phyloP scores from a whole-genome alignment of 2,329 filamentous ascomycete species.

The Alternaria postmessia region DNA sequence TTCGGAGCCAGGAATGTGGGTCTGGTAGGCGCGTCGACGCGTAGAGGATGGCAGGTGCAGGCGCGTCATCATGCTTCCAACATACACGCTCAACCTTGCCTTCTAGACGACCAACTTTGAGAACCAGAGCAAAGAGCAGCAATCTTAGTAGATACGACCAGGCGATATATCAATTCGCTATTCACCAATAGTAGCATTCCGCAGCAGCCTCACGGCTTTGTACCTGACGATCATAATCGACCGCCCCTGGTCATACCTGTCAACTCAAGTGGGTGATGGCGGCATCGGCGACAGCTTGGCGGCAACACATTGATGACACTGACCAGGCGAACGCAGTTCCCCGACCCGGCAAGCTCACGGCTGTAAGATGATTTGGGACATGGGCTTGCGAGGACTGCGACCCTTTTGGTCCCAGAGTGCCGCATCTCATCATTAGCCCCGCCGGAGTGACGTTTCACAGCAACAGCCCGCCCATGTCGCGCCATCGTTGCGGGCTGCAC shows the following conservation, averaged over 20 bases:
- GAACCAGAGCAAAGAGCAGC: background rate
- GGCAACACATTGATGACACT: conserved; percentile 13
- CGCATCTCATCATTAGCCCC: conserved; percentile 37
- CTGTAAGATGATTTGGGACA: conserved; percentile 23
- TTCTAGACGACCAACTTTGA: background rate
- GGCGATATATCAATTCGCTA: background rate
- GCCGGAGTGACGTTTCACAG: conserved; percentile 43
- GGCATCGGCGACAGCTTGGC: conserved; percentile 24
- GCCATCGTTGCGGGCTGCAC: conserved; percentile 22
- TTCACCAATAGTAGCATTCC: background rate
- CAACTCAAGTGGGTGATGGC: conserved; percentile 12
- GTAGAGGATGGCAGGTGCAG: background rate
- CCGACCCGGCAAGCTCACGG: conserved; percentile 14
- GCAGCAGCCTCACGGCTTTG: conserved; percentile 4
- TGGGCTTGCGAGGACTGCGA: conserved; percentile 31
- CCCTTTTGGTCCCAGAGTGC: conserved; percentile 26
- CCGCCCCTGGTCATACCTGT: conserved; percentile 23
- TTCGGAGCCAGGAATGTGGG: background rate
- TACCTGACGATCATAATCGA: conserved; percentile 32
- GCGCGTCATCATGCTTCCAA: background rate
- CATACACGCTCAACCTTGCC: background rate
- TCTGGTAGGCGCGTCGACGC: background rate
- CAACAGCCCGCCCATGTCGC: conserved; percentile 25
- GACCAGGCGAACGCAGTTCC: conserved; percentile 18
- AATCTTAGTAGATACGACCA: background rate